phyloP scores from a whole-genome alignment of 2,329 filamentous ascomycete genomes.

The Aspergillus thermomutatus region DNA sequence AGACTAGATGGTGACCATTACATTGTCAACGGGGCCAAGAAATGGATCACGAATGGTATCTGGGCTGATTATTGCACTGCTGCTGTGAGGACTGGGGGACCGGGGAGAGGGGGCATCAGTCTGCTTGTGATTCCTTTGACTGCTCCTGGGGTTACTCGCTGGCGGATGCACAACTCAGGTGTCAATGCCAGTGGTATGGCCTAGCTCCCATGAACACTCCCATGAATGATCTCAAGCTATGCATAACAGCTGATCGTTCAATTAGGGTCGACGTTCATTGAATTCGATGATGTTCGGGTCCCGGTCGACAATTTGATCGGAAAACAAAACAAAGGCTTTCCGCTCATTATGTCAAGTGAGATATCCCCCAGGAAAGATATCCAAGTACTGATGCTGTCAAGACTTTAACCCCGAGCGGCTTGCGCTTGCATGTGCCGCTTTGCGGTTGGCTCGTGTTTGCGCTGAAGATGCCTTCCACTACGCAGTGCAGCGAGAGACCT shows the following conservation, averaged over 20 bases:
- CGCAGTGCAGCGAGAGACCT: slow-evolving; percentile 61
- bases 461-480: slow-evolving; percentile 61
- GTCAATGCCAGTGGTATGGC: slow-evolving; percentile 60
- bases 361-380: not conserved
- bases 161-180: slow-evolving; percentile 59
- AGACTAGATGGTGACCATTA: slow-evolving; percentile 51
- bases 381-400: slow-evolving; percentile 2
- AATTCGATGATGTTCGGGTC: slow-evolving; percentile 70
- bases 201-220: not conserved
- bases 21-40: slow-evolving; percentile 65
- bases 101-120: slow-evolving; percentile 58
- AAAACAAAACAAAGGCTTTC: slow-evolving; percentile 66
- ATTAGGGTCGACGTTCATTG: slow-evolving; percentile 57
- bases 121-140: slow-evolving; percentile 66
- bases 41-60: slow-evolving; percentile 64
- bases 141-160: slow-evolving; percentile 53
- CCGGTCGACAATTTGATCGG: slow-evolving; percentile 68
- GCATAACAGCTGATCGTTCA: not conserved
- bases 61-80: slow-evolving; percentile 62
- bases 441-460: slow-evolving; percentile 60
- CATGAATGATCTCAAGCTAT: not conserved
- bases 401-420: slow-evolving; percentile 76
- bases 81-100: slow-evolving; percentile 58
- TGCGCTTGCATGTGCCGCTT: slow-evolving; percentile 61
- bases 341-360: slow-evolving; percentile 65